phyloP scores from a whole-genome alignment of 164 flowering plant genomes.

The Stephania cephalantha region DNA sequence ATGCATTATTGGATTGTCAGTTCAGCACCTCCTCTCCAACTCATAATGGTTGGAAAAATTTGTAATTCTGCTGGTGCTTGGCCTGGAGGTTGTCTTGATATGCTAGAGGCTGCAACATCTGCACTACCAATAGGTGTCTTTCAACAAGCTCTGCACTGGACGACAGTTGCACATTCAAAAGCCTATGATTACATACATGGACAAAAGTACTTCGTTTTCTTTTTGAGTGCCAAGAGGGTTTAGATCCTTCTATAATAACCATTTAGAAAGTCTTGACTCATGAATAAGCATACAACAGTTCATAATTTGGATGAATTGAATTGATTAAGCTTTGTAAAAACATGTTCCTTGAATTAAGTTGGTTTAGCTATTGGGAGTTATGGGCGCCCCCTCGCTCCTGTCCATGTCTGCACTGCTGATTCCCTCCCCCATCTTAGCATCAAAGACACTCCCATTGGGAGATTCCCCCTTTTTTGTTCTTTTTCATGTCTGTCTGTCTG shows the following conservation, averaged over 20 bases:
- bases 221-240: not conserved
- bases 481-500: not conserved
- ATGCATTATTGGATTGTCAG: too few relatives aligned
- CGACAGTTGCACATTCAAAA: constrained; percentile 71
- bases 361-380: constrained; percentile 40
- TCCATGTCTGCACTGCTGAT: constrained; percentile 44
- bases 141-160: constrained; percentile 83
- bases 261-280: too few relatives aligned
- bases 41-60: too few relatives aligned
- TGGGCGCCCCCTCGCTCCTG: constrained; percentile 83
- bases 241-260: not conserved
- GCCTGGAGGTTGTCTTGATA: constrained; percentile 96
- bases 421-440: constrained; percentile 59
- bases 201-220: constrained; percentile 36
- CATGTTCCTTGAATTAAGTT: too few relatives aligned
- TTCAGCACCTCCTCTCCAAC: too few relatives aligned
- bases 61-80: constrained; percentile 98
- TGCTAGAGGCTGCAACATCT: constrained; percentile 89
- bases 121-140: constrained; percentile 85
- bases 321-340: too few relatives aligned
- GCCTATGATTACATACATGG: constrained; percentile 87
- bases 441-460: constrained; percentile 65
- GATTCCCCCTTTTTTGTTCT: constrained; percentile 7
- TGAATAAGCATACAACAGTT: not conserved
- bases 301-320: too few relatives aligned